A percentile compares a stretch with the other conserved stretches of the same genome.
These are phyloP conservation scores for Trapa incisa DNA, from an alignment of 345 rosid genomes.

Conservation along the genomic window DNA sequence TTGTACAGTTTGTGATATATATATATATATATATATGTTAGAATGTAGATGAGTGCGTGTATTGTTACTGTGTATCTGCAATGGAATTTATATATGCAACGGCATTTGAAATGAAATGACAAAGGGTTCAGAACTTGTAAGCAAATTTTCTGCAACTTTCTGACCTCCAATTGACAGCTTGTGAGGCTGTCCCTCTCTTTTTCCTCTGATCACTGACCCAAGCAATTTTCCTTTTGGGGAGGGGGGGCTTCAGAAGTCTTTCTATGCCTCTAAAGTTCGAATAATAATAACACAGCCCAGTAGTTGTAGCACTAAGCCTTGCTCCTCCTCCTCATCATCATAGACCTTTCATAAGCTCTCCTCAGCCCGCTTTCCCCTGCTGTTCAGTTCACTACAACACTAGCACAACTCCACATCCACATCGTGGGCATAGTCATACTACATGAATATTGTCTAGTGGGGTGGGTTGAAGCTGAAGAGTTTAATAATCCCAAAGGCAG, in stretches of 20 bases:
- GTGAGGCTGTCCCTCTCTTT: not conserved
- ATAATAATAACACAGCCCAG: not conserved
- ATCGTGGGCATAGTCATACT: not conserved
- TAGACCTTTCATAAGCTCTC: not conserved
- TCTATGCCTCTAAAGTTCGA: not conserved
- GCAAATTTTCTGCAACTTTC: constrained; percentile 1
- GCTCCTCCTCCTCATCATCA: not conserved
- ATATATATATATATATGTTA: too few relatives aligned
- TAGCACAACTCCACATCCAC: not conserved
- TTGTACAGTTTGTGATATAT: too few relatives aligned
- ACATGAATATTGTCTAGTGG: not conserved
- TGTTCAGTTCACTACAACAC: not conserved
- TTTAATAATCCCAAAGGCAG: not conserved
- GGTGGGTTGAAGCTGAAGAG: not conserved
- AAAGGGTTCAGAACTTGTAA: not conserved
- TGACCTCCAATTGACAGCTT: not conserved
- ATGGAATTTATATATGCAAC: constrained; percentile 3
- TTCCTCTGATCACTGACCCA: not conserved
- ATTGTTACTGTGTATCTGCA: not conserved
- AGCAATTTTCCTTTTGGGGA: not conserved
- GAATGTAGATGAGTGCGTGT: too few relatives aligned
- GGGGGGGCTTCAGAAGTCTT: not conserved
- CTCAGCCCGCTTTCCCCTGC: not conserved
- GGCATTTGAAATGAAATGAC: constrained; percentile 3
- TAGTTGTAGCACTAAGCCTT: not conserved